Conservation (phyloP, 2,329 filamentous ascomycete species). For the Fusarium luffae region DNA sequence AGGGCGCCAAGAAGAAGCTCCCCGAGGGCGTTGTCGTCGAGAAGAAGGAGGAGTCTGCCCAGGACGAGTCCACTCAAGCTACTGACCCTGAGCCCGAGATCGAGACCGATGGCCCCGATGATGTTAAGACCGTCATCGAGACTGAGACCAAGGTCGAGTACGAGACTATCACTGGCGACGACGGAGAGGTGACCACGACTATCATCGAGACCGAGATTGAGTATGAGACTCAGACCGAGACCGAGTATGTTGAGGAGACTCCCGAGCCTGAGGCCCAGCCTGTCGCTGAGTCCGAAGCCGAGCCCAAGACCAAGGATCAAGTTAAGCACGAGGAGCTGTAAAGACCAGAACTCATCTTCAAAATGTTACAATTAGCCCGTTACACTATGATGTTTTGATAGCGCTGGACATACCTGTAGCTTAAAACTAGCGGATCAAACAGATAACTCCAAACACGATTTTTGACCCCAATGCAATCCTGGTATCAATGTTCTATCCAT, state of each 20-base stretch:
- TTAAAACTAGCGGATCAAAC: constrained; percentile 32
- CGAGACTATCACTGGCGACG: constrained; percentile 7
- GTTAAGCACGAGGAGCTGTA: constrained; percentile 63
- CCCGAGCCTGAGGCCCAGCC: constrained; percentile 39
- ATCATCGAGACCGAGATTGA: constrained; percentile 37
- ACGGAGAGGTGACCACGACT: constrained; percentile 1
- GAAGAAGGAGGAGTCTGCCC: constrained; percentile 31
- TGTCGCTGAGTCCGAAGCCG: constrained; percentile 38
- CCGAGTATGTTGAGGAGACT: constrained; percentile 17
- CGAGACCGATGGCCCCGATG: constrained; percentile 44
- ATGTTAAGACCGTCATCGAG: constrained; percentile 31
- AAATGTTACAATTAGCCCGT: constrained; percentile 36
- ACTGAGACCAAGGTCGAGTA: constrained; percentile 36
- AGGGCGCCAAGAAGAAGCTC: constrained; percentile 81
- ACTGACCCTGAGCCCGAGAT: constrained; percentile 45
- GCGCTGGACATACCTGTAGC: constrained; percentile 36
- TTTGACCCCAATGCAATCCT: constrained; percentile 21
- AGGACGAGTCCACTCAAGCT: constrained; percentile 29
- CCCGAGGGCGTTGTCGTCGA: constrained; percentile 68
- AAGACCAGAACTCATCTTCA: constrained; percentile 31
- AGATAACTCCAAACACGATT: constrained; percentile 38
- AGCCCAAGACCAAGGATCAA: constrained; percentile 45
- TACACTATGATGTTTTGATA: constrained; percentile 30
- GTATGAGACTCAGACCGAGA: constrained; percentile 38
- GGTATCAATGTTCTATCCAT: constrained; percentile 47